These are phyloP conservation scores for Talaromyces sp. DNA, from an alignment of 2,329 filamentous ascomycete genomes.

Conservation along the genomic window DNA sequence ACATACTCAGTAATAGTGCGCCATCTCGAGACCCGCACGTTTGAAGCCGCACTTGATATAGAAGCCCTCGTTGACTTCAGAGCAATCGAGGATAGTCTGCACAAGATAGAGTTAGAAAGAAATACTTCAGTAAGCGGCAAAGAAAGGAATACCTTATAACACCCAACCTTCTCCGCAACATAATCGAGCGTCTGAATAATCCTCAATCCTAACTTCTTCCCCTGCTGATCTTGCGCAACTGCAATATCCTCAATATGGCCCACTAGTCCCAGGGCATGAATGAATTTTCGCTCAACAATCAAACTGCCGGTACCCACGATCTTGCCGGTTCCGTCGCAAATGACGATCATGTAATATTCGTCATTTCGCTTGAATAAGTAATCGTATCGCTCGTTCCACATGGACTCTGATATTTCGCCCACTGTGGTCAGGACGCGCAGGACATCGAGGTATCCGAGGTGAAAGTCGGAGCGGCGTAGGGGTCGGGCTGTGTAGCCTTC, in stretches of 20 bases:
- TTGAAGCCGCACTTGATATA: conserved; percentile 98
- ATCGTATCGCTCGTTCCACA: conserved; percentile 76
- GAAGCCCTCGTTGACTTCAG: conserved; percentile 92
- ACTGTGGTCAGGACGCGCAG: conserved; percentile 89
- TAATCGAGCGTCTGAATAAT: conserved; percentile 92
- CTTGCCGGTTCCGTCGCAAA: conserved; percentile 66
- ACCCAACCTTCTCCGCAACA: conserved; percentile 82
- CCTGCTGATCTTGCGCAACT: conserved; percentile 90
- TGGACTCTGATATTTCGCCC: conserved; percentile 72
- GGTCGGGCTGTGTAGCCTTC: conserved; percentile 79
- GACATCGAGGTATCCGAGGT: conserved; percentile 82
- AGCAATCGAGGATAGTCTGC: conserved; percentile 91
- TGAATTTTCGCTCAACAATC: conserved; percentile 82
- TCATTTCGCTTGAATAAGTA: conserved; percentile 72
- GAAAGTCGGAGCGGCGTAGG: conserved; percentile 72
- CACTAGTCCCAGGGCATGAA: conserved; percentile 54
- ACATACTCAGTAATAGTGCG: conserved; percentile 70
- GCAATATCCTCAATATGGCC: conserved; percentile 98
- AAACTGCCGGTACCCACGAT: conserved; percentile 90
- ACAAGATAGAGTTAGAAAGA: neutral
- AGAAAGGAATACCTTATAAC: conserved; percentile 66
- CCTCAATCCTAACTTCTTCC: conserved; percentile 89
- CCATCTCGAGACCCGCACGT: conserved; percentile 91
- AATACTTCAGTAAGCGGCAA: neutral
- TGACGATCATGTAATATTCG: conserved; percentile 81